Percentiles rank a stretch among this genome's conserved stretches.
Evolutionary conservation across 164 flowering plant genomes (phyloP).

Genomic region (Santalum album): DNA sequence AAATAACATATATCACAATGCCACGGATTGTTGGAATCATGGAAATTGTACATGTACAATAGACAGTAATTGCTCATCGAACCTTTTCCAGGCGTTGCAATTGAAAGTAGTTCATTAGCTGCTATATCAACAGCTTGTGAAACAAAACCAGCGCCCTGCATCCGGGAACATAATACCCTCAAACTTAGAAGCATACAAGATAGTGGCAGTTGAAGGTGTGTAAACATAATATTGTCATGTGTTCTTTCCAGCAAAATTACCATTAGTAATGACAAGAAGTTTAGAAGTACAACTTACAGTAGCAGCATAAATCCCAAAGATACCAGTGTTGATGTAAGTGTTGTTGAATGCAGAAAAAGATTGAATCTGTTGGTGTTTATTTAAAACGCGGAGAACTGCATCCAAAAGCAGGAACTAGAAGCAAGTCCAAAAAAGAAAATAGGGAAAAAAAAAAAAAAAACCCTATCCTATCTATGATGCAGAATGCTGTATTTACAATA

Average conservation of each 20-base stretch:
- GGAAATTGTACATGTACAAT: neutral
- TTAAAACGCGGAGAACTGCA: constrained; percentile 72
- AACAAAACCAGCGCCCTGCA: constrained; percentile 49
- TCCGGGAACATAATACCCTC: neutral
- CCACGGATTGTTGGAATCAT: neutral
- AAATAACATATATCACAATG: too few species aligned
- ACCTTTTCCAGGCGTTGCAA: constrained; percentile 67
- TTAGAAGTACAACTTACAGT: constrained; percentile 59
- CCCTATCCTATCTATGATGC: too few species aligned
- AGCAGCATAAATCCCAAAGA: constrained; percentile 81
- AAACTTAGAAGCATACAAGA: too few species aligned
- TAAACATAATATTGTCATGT: too few species aligned
- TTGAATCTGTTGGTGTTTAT: constrained; percentile 48
- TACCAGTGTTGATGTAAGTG: constrained; percentile 61
- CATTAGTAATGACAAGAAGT: too few species aligned
- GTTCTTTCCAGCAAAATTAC: too few species aligned
- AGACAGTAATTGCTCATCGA: too few species aligned
- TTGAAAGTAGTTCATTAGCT: constrained; percentile 47
- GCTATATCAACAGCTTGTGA: constrained; percentile 59
- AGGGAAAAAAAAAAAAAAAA: too few species aligned
- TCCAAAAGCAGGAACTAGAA: neutral
- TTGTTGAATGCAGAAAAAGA: constrained; percentile 77
- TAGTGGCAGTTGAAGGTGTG: too few species aligned
- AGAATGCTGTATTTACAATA: too few species aligned
- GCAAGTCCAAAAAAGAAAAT: too few species aligned